A percentile compares a stretch with the other conserved stretches of the same genome.
Evolutionary conservation across 2,329 filamentous ascomycete species (phyloP).

Genomic region (Fusarium denticulatum): DNA sequence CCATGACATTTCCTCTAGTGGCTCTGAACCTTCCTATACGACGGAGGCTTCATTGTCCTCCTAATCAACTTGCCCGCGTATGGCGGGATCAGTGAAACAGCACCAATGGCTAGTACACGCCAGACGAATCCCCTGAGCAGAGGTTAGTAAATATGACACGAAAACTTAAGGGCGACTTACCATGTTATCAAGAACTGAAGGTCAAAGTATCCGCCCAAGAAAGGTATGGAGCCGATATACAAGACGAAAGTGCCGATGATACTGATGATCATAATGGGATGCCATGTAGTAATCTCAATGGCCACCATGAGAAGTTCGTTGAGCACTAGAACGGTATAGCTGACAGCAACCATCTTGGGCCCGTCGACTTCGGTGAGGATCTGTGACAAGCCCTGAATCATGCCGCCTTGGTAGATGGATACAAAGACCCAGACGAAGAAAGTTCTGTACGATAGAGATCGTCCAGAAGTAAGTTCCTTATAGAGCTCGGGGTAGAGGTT

Average conservation of each 20-base stretch:
- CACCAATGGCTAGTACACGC: constrained; percentile 82
- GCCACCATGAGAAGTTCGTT: constrained; percentile 99
- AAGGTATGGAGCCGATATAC: constrained; percentile 86
- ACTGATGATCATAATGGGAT: constrained; percentile 86
- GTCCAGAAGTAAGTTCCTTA: constrained; percentile 92
- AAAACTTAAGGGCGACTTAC: constrained; percentile 54
- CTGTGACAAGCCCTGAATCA: constrained; percentile 95
- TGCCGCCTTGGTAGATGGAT: constrained; percentile 91
- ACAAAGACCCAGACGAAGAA: constrained; percentile 98
- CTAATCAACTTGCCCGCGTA: constrained; percentile 88
- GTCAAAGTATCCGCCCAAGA: constrained; percentile 90
- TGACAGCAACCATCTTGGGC: constrained; percentile 84
- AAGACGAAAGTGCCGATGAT: constrained; percentile 84
- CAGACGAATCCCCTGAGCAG: constrained; percentile 79
- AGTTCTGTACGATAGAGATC: constrained; percentile 87
- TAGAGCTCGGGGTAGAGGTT: constrained; percentile 97
- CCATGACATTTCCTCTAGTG: constrained; percentile 54
- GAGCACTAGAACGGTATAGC: constrained; percentile 89
- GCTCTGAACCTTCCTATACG: constrained; percentile 90
- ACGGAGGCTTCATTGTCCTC: constrained; percentile 87
- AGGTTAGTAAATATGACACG: constrained; percentile 24
- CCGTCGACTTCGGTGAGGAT: constrained; percentile 82
- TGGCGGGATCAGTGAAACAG: constrained; percentile 84
- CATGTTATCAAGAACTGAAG: constrained; percentile 78
- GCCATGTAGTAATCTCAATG: constrained; percentile 96